Percentiles rank a stretch among this genome's conserved stretches.
Evolutionary conservation across 495 filamentous ascomycete species (phyloP).

Genomic region (Penicillium samsonianum): DNA sequence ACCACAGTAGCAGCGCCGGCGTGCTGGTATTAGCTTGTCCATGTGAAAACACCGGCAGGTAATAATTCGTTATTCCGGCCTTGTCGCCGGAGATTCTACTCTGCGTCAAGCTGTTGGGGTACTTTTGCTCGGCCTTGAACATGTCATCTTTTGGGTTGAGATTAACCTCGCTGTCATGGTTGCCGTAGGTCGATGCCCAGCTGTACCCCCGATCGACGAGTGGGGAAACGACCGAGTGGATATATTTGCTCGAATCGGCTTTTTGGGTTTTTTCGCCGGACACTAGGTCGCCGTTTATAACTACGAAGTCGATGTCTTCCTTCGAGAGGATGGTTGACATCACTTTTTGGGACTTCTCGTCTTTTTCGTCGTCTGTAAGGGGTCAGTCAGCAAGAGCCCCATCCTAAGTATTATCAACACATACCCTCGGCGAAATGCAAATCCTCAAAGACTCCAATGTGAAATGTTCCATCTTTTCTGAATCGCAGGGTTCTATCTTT

Average conservation of each 20-base stretch:
- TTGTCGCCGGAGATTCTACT: constrained; percentile 41
- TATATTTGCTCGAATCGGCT: constrained; percentile 58
- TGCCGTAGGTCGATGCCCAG: constrained; percentile 75
- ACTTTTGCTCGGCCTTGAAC: constrained; percentile 54
- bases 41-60: constrained; percentile 51
- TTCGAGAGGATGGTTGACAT: constrained; percentile 61
- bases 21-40: constrained; percentile 11
- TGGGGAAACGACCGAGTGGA: constrained; percentile 62
- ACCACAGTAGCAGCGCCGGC: constrained; percentile 65
- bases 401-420: constrained; percentile 1
- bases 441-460: constrained; percentile 65
- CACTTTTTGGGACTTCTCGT: constrained; percentile 58
- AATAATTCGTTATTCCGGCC: constrained; percentile 72
- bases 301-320: constrained; percentile 60
- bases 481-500: constrained; percentile 25
- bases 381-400: constrained; percentile 3
- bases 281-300: constrained; percentile 75
- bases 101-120: constrained; percentile 55
- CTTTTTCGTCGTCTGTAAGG: constrained; percentile 27
- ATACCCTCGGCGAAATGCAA: constrained; percentile 69
- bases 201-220: constrained; percentile 51
- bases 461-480: constrained; percentile 40
- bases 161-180: constrained; percentile 68
- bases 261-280: constrained; percentile 65
- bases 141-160: constrained; percentile 53